These are phyloP conservation scores for Hypoxylon sp. DNA, from an alignment of 2,329 filamentous ascomycete species.

Conservation along the genomic window DNA sequence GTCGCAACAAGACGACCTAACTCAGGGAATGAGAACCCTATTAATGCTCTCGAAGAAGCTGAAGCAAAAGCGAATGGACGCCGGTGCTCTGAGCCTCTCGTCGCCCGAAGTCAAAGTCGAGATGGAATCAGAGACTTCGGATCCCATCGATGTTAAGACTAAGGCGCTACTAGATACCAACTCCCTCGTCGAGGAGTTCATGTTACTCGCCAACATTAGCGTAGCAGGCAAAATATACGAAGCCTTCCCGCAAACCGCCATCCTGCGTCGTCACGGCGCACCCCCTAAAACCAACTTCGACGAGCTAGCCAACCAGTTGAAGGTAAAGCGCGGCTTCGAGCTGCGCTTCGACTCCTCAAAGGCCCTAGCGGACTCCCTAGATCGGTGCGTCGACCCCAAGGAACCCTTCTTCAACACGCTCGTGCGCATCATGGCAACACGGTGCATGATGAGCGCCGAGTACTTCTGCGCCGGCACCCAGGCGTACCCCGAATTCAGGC, in stretches of 20 bases:
- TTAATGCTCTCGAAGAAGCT: conserved; percentile 93
- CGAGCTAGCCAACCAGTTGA: conserved; percentile 90
- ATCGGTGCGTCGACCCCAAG: conserved; percentile 81
- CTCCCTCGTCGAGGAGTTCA: conserved; percentile 98
- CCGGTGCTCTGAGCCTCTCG: conserved; percentile 93
- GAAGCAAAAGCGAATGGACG: conserved; percentile 95
- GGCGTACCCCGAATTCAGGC: conserved; percentile 92
- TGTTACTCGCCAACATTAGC: conserved; percentile 97
- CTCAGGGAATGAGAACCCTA: conserved; percentile 87
- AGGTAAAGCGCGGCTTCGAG: conserved; percentile 85
- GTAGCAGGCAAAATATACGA: conserved; percentile 92
- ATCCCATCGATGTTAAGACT: conserved; percentile 95
- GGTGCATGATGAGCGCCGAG: conserved; percentile 99
- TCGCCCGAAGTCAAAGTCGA: conserved; percentile 98
- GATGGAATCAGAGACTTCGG: conserved; percentile 94
- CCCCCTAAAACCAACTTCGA: conserved; percentile 98
- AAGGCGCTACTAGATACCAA: conserved; percentile 96
- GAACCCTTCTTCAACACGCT: conserved; percentile 99
- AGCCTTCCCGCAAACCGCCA: conserved; percentile 93
- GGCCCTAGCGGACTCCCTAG: conserved; percentile 93
- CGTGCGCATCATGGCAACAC: conserved; percentile 95
- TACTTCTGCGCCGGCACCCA: conserved; percentile 98
- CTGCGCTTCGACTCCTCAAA: conserved; percentile 88
- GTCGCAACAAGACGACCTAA: conserved; percentile 90
- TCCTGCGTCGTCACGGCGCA: conserved; percentile 91